A percentile compares a stretch with the other conserved stretches of the same genome.
phyloP scores from a whole-genome alignment of 805 yeast genomes.

The Spathaspora arborariae region DNA sequence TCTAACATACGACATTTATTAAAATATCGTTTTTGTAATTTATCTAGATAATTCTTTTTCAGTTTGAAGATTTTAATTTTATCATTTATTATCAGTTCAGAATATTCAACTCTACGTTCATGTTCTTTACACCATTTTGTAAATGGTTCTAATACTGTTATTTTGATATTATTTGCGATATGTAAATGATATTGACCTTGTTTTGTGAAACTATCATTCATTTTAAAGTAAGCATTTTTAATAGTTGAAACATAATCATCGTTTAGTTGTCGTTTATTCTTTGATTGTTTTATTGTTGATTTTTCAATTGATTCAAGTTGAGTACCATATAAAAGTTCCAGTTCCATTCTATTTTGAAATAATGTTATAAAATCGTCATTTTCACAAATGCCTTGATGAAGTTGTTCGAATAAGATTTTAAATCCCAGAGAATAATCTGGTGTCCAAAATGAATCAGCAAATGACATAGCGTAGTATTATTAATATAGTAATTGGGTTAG shows the following conservation, averaged over 20 bases:
- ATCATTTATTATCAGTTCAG: conserved; percentile 49
- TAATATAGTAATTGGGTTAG: no score
- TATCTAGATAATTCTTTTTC: conserved; percentile 45
- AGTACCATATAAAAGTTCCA: conserved; percentile 63
- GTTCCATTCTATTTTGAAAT: conserved; percentile 67
- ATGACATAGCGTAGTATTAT: conserved; percentile 38
- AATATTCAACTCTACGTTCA: conserved; percentile 57
- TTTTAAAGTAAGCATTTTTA: conserved; percentile 57
- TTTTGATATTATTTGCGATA: conserved; percentile 58
- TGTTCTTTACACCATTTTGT: conserved; percentile 73
- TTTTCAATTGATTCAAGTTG: conserved; percentile 43
- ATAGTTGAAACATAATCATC: conserved; percentile 65
- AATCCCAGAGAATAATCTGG: conserved; percentile 57
- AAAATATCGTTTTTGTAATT: conserved; percentile 65
- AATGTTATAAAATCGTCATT: conserved; percentile 64
- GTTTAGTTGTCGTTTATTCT: conserved; percentile 34
- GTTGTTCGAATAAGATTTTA: conserved; percentile 46
- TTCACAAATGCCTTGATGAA: conserved; percentile 63
- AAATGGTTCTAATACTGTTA: conserved; percentile 66
- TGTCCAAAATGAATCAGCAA: conserved; percentile 78
- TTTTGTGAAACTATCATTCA: conserved; percentile 48
- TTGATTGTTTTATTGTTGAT: conserved; percentile 31
- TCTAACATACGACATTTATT: conserved; percentile 74
- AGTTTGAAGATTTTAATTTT: conserved; percentile 52
- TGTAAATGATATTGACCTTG: conserved; percentile 59